Evolutionary conservation across 192 early-diverging fungal genomes (phyloP), one percentile per base, ranked within the genome.

Genomic region (Tieghemiomyces parasiticus): DNA sequence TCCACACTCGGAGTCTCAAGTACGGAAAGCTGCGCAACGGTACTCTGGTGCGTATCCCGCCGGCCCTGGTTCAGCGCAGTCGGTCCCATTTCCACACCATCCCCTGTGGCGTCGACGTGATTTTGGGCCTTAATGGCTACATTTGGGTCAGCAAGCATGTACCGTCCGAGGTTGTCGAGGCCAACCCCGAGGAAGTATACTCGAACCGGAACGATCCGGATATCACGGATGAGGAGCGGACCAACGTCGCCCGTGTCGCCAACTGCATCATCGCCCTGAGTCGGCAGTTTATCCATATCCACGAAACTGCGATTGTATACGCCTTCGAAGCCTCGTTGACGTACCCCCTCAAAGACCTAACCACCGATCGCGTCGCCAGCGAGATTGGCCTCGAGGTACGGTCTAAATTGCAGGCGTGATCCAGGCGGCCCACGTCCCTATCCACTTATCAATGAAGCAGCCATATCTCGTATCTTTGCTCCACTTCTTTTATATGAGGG

Each of bases 31-130:
- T 90, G 52, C 64, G 85, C 30, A 86, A 83, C 52, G 88, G 88
- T 3, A 80, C 90, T 0, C 73, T 99, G 55, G 80, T 96, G 19
- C 70, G 71, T 9, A 91, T 95, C 3, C 89, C 91, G n/a, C 87
- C 92, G 32, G 81, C 82, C 3, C 73, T 95, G 49, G 81, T 99
- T 13, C 87, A 89, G 59, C 85, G 96, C 29, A 88, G 86, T 49
- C 93, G 95, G 69, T 89, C 89, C 32, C 96, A 99, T 67, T 99
- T 99, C 72, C 81, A 91, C 58, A 73, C 82, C n/a, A 75, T 95
- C 32, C 78, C 89, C 0, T 93, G 88, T 60, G 91, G 93, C 28
- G 87, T 99, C 32, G 87, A 99, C 68, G 70, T 99, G 12, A 83
- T 95, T 35, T 74, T 99, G 31, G 96, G 96, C 22, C 67, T 99